Evolutionary conservation across 768 basidiomycete genomes (phyloP).

Genomic region (Leccinum sublutescens): DNA sequence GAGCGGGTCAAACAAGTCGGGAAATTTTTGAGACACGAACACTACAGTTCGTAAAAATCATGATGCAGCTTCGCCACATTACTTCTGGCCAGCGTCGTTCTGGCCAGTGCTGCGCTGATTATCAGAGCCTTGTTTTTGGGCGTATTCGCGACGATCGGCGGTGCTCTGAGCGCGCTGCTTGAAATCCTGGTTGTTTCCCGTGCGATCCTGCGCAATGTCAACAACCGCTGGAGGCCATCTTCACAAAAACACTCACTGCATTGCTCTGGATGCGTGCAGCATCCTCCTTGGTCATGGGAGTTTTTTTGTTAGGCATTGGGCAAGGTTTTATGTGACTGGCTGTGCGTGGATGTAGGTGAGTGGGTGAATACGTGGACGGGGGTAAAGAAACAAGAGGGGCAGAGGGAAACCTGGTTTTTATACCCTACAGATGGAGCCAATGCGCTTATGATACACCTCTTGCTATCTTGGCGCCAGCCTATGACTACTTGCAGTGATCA

Average conservation of each 20-base stretch:
- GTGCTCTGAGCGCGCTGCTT: slow-evolving; percentile 9
- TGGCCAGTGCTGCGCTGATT: neutral
- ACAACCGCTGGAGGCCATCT: neutral
- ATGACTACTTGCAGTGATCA: neutral
- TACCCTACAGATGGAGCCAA: neutral
- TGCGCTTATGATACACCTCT: neutral
- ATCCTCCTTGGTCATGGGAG: neutral
- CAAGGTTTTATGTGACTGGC: neutral
- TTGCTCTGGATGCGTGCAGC: slow-evolving; percentile 10
- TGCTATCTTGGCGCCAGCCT: neutral
- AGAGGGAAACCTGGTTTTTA: neutral
- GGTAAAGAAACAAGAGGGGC: neutral
- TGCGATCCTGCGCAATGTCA: slow-evolving; percentile 5
- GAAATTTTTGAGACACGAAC: neutral
- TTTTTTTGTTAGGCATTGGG: slow-evolving; percentile 4
- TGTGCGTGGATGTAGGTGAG: neutral
- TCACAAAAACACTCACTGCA: slow-evolving; percentile 1
- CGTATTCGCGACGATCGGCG: slow-evolving; percentile 4
- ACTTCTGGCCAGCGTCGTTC: neutral
- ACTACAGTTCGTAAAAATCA: neutral
- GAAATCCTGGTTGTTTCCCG: slow-evolving; percentile 2
- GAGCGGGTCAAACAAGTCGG: too few relatives aligned
- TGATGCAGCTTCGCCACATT: neutral
- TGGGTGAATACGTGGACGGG: neutral
- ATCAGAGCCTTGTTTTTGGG: neutral